phyloP scores from a whole-genome alignment of 1,284 basidiomycete genomes.

The Leccinum fallax region DNA sequence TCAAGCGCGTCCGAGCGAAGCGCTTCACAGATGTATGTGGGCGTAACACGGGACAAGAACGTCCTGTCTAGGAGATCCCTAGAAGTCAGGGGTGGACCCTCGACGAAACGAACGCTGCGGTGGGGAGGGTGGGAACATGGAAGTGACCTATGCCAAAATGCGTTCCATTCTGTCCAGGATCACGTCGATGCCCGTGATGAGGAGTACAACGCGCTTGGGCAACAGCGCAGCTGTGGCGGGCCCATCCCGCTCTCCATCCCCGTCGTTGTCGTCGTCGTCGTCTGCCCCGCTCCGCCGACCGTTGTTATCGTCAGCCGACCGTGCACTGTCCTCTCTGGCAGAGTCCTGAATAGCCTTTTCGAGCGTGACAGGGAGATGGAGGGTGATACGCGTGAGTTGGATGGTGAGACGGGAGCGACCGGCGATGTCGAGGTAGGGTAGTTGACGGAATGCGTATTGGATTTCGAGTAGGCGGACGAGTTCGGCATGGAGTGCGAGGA shows the following conservation, averaged over 20 bases:
- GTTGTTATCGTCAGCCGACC: background rate
- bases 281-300: constrained; percentile 8
- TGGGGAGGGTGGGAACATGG: background rate
- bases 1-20: background rate
- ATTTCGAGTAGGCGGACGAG: constrained; percentile 76
- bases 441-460: constrained; percentile 72
- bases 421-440: constrained; percentile 78
- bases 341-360: constrained; percentile 61
- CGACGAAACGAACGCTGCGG: background rate
- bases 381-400: constrained; percentile 78
- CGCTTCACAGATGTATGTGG: background rate
- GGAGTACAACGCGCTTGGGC: constrained; percentile 53
- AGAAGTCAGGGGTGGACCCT: background rate
- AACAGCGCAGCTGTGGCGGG: constrained; percentile 43
- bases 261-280: constrained; percentile 16
- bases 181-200: constrained; percentile 61
- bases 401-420: constrained; percentile 78
- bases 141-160: constrained; percentile 43
- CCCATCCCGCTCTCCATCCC: background rate
- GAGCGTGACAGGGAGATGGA: constrained; percentile 75
- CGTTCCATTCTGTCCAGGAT: constrained; percentile 68
- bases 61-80: background rate
- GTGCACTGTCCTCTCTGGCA: constrained; percentile 25
- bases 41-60: background rate
- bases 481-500: constrained; percentile 73